Conservation (phyloP, 164 flowering plant species). For the Warburgia ugandensis region DNA sequence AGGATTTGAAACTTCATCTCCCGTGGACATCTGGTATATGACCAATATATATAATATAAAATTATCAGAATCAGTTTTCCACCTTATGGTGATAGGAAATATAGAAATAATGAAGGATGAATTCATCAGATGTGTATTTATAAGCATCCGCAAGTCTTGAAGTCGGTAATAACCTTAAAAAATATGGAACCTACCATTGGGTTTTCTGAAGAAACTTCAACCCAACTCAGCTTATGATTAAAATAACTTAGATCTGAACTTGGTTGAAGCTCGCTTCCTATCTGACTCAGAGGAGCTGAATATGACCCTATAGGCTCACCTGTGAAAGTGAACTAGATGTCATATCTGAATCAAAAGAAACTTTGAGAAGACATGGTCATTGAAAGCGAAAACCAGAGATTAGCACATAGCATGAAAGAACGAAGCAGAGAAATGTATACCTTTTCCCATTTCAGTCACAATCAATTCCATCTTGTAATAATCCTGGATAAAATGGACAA, state of each 20-base stretch:
- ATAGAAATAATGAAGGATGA: neutral
- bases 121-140: neutral
- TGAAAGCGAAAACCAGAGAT: neutral
- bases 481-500: conserved; percentile 40
- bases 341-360: neutral
- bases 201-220: conserved; percentile 45
- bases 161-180: neutral
- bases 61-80: conserved; percentile 3
- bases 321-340: conserved; percentile 17
- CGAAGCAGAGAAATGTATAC: conserved; percentile 30
- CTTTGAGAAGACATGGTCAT: neutral
- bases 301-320: conserved; percentile 66
- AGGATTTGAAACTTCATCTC: conserved; percentile 13
- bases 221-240: conserved; percentile 38
- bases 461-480: conserved; percentile 52
- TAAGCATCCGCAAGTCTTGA: neutral
- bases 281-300: conserved; percentile 54
- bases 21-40: conserved; percentile 28
- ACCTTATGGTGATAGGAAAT: neutral
- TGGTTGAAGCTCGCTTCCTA: conserved; percentile 27
- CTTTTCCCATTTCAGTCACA: conserved; percentile 69
- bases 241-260: conserved; percentile 20
- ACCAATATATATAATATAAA: too few species aligned
- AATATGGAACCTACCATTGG: conserved; percentile 25
- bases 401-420: neutral